These are phyloP conservation scores for Neofusicoccum cordaticola DNA, from an alignment of 2,329 filamentous ascomycete species.

Conservation along the genomic window DNA sequence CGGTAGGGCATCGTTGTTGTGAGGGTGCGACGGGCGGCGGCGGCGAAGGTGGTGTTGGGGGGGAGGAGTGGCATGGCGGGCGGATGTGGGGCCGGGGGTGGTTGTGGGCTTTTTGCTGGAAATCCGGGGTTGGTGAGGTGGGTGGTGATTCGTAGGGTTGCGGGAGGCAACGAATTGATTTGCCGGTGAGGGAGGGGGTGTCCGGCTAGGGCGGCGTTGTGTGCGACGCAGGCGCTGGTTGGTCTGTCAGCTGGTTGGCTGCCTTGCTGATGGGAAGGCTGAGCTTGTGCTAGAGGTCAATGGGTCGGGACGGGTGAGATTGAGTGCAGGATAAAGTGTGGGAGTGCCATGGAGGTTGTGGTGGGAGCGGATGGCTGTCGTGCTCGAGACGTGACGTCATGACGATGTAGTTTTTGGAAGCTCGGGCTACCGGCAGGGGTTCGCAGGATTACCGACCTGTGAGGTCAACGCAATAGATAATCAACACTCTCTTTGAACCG, in stretches of 20 bases:
- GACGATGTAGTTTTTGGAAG: background rate
- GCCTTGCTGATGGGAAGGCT: background rate
- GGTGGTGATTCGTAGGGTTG: background rate
- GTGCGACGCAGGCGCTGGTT: background rate
- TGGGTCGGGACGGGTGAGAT: background rate
- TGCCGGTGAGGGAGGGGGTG: background rate
- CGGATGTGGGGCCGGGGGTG: background rate
- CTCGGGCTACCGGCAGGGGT: background rate
- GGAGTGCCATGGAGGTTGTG: background rate
- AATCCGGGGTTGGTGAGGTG: background rate
- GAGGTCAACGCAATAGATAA: background rate
- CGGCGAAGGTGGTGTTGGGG: background rate
- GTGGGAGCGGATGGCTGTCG: background rate
- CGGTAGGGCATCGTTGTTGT: background rate
- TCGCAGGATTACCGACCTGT: background rate
- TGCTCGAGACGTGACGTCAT: background rate
- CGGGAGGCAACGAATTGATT: background rate
- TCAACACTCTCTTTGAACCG: background rate
- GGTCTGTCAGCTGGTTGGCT: background rate
- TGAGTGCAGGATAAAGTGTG: background rate
- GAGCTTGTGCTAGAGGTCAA: background rate
- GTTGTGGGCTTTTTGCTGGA: background rate
- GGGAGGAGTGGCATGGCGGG: background rate
- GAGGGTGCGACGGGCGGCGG: background rate
- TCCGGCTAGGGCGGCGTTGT: background rate